Evolutionary conservation across 2,329 filamentous ascomycete species (phyloP).

Genomic region (Tolypocladium tropicale): DNA sequence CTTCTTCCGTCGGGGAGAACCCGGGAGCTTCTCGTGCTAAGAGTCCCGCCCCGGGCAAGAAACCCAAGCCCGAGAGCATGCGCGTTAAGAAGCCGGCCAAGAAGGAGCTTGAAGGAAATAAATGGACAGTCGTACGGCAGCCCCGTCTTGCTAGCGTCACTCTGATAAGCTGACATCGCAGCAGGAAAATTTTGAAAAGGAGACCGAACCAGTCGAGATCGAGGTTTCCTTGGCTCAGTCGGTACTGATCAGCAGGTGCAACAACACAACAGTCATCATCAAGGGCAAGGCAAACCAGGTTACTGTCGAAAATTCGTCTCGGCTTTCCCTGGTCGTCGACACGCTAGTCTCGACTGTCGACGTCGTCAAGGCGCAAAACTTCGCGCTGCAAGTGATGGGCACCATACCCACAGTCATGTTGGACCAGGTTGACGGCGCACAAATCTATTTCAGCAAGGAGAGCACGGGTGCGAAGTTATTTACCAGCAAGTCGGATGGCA

Average conservation of each 20-base stretch:
- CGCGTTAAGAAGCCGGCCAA: slow-evolving; percentile 70
- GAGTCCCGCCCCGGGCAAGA: slow-evolving; percentile 80
- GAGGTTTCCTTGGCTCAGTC: slow-evolving; percentile 77
- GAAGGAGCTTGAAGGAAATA: slow-evolving; percentile 76
- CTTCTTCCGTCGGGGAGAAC: slow-evolving; percentile 56
- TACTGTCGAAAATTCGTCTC: slow-evolving; percentile 80
- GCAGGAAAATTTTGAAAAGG: slow-evolving; percentile 84
- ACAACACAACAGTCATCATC: slow-evolving; percentile 80
- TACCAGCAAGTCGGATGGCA: slow-evolving; percentile 73
- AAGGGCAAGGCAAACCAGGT: slow-evolving; percentile 96
- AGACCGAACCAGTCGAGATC: slow-evolving; percentile 63
- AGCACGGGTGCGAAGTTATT: slow-evolving; percentile 74
- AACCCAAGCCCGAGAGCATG: slow-evolving; percentile 79
- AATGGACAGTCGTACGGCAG: slow-evolving; percentile 71
- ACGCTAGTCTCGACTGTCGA: slow-evolving; percentile 85
- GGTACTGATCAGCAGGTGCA: slow-evolving; percentile 85
- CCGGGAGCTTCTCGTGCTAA: slow-evolving; percentile 53
- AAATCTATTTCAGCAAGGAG: slow-evolving; percentile 75
- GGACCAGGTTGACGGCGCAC: slow-evolving; percentile 86
- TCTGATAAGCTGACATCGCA: slow-evolving; percentile 2
- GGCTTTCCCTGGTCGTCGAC: slow-evolving; percentile 79
- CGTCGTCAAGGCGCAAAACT: slow-evolving; percentile 89
- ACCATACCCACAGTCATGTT: slow-evolving; percentile 78
- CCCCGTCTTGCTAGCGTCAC: background rate
- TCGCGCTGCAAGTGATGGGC: slow-evolving; percentile 86